phyloP scores from a whole-genome alignment of 495 filamentous ascomycete genomes.

The Penicillium parvum region DNA sequence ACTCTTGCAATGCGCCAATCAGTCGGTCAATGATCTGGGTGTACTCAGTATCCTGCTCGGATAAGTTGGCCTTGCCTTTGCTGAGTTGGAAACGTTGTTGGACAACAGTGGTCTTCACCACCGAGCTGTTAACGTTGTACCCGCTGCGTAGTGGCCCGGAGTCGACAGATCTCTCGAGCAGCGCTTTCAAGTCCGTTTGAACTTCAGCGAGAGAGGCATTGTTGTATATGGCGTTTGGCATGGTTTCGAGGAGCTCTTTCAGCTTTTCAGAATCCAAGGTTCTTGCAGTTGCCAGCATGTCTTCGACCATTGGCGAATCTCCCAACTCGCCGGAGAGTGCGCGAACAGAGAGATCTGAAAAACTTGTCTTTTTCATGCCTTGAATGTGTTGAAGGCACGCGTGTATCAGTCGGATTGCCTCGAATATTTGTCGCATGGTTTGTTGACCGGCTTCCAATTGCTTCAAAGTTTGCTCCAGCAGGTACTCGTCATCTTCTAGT shows the following conservation, averaged over 20 bases:
- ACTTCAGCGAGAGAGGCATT: constrained; percentile 19
- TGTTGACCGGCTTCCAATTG: constrained; percentile 34
- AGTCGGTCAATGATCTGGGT: constrained; percentile 67
- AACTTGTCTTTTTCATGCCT: constrained; percentile 30
- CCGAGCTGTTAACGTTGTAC: constrained; percentile 65
- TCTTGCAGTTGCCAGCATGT: constrained; percentile 49
- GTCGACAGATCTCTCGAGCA: constrained; percentile 37
- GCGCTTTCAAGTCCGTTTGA: constrained; percentile 24
- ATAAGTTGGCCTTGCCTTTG: constrained; percentile 69
- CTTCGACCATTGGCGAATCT: constrained; percentile 47
- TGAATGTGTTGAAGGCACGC: constrained; percentile 39
- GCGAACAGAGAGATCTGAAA: constrained; percentile 53
- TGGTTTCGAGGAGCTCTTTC: constrained; percentile 12
- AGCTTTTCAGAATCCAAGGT: constrained; percentile 44
- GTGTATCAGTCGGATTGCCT: constrained; percentile 44
- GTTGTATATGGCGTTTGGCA: constrained; percentile 16
- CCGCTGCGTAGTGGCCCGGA: constrained; percentile 62
- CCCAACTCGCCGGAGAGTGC: constrained; percentile 54
- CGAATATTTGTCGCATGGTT: constrained; percentile 42
- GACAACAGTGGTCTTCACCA: constrained; percentile 77
- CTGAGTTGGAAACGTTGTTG: constrained; percentile 84
- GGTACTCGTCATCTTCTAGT: constrained; percentile 49
- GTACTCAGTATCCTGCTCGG: constrained; percentile 70
- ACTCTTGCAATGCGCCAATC: constrained; percentile 48
- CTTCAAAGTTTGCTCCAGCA: constrained; percentile 33